Evolutionary conservation across 768 basidiomycete species (phyloP).

Genomic region (Neoboletus brunneissimus): DNA sequence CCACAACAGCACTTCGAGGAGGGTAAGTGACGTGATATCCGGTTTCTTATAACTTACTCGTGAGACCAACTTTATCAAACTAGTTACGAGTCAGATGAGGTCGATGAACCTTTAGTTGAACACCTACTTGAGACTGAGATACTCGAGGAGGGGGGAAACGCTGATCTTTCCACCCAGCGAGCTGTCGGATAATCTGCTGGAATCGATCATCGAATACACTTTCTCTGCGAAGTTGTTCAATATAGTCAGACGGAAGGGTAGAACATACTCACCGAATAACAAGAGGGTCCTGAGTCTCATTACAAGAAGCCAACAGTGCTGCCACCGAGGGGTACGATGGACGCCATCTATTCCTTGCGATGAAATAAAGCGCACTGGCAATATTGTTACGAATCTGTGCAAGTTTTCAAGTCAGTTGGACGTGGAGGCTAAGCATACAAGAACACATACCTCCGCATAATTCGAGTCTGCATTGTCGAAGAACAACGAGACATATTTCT

Average conservation of each 20-base stretch:
- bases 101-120: neutral
- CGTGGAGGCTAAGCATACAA: neutral
- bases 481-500: constrained; percentile 65
- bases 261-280: constrained; percentile 46
- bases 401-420: constrained; percentile 2
- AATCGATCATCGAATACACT: constrained; percentile 57
- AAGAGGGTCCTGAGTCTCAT: constrained; percentile 52
- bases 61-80: constrained; percentile 87
- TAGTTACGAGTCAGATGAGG: constrained; percentile 30
- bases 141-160: constrained; percentile 85
- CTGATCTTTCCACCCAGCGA: constrained; percentile 70
- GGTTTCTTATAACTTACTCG: constrained; percentile 45
- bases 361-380: constrained; percentile 58
- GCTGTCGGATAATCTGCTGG: constrained; percentile 49
- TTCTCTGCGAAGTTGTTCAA: constrained; percentile 37
- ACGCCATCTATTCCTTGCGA: constrained; percentile 62
- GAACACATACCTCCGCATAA: constrained; percentile 70
- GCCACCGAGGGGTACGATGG: constrained; percentile 59
- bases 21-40: constrained; percentile 13
- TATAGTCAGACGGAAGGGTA: neutral
- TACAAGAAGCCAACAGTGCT: constrained; percentile 57
- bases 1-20: constrained; percentile 67
- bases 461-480: constrained; percentile 76
- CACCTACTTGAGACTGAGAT: constrained; percentile 67
- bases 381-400: constrained; percentile 65